phyloP scores from a whole-genome alignment of 1,139 yeast genomes.

The Zygoascus hellenicus region DNA sequence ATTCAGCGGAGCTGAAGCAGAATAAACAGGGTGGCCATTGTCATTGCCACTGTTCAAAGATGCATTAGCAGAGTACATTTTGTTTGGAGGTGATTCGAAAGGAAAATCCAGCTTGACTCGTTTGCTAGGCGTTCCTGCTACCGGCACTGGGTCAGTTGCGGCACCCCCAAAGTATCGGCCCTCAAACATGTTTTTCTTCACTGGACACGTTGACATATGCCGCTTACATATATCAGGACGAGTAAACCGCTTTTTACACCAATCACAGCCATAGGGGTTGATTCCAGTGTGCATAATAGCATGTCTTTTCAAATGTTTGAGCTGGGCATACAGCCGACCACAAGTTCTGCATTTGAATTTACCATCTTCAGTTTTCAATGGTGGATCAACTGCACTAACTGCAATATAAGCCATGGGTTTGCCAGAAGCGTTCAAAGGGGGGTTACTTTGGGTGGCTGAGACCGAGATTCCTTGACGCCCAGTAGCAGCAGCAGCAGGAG shows the following conservation, averaged over 20 bases:
- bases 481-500: neutral
- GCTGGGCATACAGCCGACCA: conserved; percentile 28
- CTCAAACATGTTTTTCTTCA: conserved; percentile 1
- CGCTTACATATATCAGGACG: conserved; percentile 30
- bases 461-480: neutral
- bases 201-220: conserved; percentile 18
- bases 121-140: no score
- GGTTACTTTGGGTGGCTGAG: neutral
- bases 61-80: no score
- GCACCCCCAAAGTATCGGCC: no score
- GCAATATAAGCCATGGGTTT: neutral
- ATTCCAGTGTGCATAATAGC: conserved; percentile 31
- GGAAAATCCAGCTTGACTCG: no score
- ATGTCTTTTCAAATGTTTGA: conserved; percentile 32
- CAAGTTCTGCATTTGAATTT: conserved; percentile 29
- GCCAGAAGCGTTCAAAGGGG: neutral
- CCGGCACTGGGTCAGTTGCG: no score
- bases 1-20: no score
- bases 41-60: no score
- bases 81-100: no score
- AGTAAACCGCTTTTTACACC: conserved; percentile 25
- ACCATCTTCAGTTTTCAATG: conserved; percentile 19
- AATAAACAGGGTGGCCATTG: no score
- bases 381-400: neutral
- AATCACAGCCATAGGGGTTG: conserved; percentile 27